A percentile compares a stretch with the other conserved stretches of the same genome.
phyloP scores from a whole-genome alignment of 2,329 filamentous ascomycete species.

The Talaromyces funiculosus region DNA sequence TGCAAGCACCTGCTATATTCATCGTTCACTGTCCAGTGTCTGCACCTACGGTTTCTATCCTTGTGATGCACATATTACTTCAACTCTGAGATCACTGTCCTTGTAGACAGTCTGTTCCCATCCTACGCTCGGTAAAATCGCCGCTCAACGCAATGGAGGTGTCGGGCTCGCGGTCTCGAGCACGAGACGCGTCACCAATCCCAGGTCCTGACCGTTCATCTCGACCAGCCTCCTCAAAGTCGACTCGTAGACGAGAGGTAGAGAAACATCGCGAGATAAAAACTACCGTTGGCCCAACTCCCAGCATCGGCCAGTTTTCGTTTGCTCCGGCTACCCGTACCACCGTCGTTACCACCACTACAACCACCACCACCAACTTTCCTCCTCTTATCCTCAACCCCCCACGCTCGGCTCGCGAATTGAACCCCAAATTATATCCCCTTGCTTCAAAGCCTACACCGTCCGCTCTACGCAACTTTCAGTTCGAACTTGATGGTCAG shows the following conservation, averaged over 20 bases:
- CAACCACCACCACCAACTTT: slow-evolving; percentile 74
- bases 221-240: slow-evolving; percentile 8
- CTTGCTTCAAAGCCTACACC: slow-evolving; percentile 79
- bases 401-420: slow-evolving; percentile 61
- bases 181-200: slow-evolving; percentile 16
- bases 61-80: neutral
- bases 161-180: slow-evolving; percentile 10
- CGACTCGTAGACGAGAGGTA: slow-evolving; percentile 23
- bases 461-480: slow-evolving; percentile 68
- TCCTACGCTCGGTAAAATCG: neutral
- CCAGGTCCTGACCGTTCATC: slow-evolving; percentile 8
- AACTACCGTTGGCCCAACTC: slow-evolving; percentile 21
- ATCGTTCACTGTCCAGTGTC: neutral
- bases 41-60: neutral
- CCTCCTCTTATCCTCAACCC: slow-evolving; percentile 77
- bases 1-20: neutral
- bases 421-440: slow-evolving; percentile 87
- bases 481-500: slow-evolving; percentile 62
- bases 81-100: neutral
- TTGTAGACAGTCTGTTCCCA: neutral
- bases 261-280: slow-evolving; percentile 23
- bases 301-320: slow-evolving; percentile 54
- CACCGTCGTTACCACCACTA: slow-evolving; percentile 78
- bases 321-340: slow-evolving; percentile 60
- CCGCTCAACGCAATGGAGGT: slow-evolving; percentile 11